A percentile compares a stretch with the other conserved stretches of the same genome.
These are phyloP conservation scores for Volvox carteri DNA, from an alignment of 163 green algal species.

Conservation along the genomic window DNA sequence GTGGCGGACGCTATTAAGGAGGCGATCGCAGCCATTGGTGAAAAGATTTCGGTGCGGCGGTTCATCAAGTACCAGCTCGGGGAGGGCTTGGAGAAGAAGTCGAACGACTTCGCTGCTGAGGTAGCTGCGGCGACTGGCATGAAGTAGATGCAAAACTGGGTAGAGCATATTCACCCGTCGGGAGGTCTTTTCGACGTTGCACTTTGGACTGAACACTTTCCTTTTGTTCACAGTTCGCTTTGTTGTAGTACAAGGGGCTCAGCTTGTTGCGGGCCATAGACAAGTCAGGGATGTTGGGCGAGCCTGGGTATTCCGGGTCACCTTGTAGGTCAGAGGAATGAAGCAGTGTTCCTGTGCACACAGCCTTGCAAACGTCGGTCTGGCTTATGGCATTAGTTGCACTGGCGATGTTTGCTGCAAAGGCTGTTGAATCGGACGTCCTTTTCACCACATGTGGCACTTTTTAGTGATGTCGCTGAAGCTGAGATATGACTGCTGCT, in stretches of 20 bases:
- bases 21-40: slow-evolving; percentile 86
- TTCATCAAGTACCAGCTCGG: slow-evolving; percentile 91
- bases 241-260: not conserved
- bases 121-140: slow-evolving; percentile 88
- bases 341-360: too few species aligned
- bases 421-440: too few species aligned
- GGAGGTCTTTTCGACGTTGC: not conserved
- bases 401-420: too few species aligned
- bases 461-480: not conserved
- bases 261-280: not conserved
- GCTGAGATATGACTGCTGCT: not conserved
- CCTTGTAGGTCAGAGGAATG: too few species aligned
- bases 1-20: slow-evolving; percentile 91
- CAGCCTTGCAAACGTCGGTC: too few species aligned
- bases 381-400: too few species aligned
- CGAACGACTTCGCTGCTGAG: slow-evolving; percentile 94
- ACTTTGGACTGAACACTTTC: not conserved
- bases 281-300: not conserved
- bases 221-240: not conserved
- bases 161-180: not conserved
- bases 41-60: slow-evolving; percentile 93
- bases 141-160: slow-evolving; percentile 52
- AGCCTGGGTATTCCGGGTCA: not conserved
- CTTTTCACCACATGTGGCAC: not conserved
- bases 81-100: slow-evolving; percentile 96